Base-by-base conservation (phyloP, 768 basidiomycete species). In the Suillus weaverae region DNA sequence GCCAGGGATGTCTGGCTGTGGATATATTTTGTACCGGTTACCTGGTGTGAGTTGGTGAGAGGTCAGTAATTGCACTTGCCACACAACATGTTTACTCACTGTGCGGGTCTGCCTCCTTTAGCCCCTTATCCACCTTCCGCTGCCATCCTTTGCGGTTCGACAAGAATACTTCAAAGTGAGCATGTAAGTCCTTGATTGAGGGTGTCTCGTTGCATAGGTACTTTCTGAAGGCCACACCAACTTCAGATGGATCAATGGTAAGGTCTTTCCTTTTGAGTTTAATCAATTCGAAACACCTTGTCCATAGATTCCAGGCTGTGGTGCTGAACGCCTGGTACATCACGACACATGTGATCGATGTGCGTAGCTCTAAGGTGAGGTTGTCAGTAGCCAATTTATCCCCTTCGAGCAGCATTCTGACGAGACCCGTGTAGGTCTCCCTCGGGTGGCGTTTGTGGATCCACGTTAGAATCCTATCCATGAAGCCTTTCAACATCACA, bases 21-120 rank as follows among this genome's bases (percentile, higher is more conserved):
- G 69, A 65, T 77, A 80, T 18, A 81, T 78, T 18, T 77, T 50
- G 60, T 79, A 81, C 4, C 62, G 67, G 36, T 77, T 74, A 69
- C 75, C 63, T 73, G 65, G 63, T 14, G 16, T 14, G 39, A 16
- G 39, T n/a, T n/a, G n/a, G 48, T 1, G 5, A 36, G 5, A 59
- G 59, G 20, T 60, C 38, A 39, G 38, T 13, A 39, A 39, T 39
- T 13, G 38, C 11, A 13, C 38, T 39, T n/a, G n/a, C n/a, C n/a
- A n/a, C n/a, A n/a, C n/a, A n/a, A n/a, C n/a, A n/a, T n/a, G 2
- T 46, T 18, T 16, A 38, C 30, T 20, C 11, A 71, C 65, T 16
- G 22, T 70, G 70, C 64, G 65, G 60, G 32, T 36, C 66, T 33
- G 13, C 66, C 66, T 14, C 71, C 66, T 8, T 76, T 69, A 38